These are phyloP conservation scores for Micromonas commoda DNA, from an alignment of 139 green algal species.

Conservation along the genomic window DNA sequence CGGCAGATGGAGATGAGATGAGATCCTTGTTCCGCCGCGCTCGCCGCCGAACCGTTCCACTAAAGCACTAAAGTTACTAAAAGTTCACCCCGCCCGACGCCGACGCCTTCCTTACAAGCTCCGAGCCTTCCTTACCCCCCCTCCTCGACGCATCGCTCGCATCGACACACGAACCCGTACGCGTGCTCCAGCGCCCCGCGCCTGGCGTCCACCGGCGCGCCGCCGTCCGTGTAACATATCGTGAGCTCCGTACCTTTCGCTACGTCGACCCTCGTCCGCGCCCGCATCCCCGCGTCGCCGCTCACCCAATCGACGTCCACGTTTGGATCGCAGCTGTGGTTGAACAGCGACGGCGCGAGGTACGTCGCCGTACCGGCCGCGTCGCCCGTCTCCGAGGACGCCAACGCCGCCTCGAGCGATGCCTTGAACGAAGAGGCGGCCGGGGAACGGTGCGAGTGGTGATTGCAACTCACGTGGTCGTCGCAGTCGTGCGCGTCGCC, in stretches of 20 bases:
- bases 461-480: neutral
- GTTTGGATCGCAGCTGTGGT: conserved; percentile 58
- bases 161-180: conserved; percentile 55
- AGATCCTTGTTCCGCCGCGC: neutral
- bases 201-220: conserved; percentile 8
- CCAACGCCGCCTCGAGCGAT: neutral
- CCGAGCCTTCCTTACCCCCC: no score
- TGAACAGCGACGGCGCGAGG: conserved; percentile 47
- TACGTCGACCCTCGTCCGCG: conserved; percentile 40
- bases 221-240: conserved; percentile 53
- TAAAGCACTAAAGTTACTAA: no score
- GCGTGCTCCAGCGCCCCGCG: conserved; percentile 35
- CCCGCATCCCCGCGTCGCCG: conserved; percentile 28
- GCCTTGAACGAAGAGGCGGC: neutral
- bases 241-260: conserved; percentile 40
- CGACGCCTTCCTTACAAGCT: no score
- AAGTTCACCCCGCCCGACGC: no score
- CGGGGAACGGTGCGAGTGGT: neutral
- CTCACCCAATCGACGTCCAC: conserved; percentile 45
- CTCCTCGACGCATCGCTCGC: conserved; percentile 42
- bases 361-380: conserved; percentile 49
- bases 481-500: neutral
- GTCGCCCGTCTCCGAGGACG: neutral
- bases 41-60: no score
- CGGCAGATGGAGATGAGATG: neutral